These are phyloP conservation scores for Purpureocillium lavendulum DNA, from an alignment of 2,329 filamentous ascomycete genomes.

Conservation along the genomic window DNA sequence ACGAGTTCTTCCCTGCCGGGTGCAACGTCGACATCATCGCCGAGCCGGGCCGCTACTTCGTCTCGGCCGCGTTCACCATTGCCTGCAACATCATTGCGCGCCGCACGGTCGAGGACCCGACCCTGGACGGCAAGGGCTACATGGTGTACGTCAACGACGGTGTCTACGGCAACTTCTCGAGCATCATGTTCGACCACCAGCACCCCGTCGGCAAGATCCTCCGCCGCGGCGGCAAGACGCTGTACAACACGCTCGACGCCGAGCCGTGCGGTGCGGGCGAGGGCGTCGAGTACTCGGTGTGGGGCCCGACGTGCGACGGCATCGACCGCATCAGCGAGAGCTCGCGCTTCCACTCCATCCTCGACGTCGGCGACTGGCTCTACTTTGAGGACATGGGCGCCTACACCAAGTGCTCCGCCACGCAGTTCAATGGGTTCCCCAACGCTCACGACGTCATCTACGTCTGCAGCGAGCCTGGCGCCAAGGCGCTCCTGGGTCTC, in stretches of 20 bases:
- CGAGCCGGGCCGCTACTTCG: constrained; percentile 95
- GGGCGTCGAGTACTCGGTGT: constrained; percentile 82
- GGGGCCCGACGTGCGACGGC: constrained; percentile 96
- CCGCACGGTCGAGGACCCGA: constrained; percentile 72
- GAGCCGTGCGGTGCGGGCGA: constrained; percentile 34
- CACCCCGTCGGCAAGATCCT: constrained; percentile 79
- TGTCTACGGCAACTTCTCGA: constrained; percentile 96
- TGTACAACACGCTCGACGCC: constrained; percentile 49
- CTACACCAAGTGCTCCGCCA: constrained; percentile 97
- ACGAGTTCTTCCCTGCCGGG: constrained; percentile 75
- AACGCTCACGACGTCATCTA: constrained; percentile 91
- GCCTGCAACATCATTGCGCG: constrained; percentile 95
- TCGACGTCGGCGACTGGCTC: constrained; percentile 94
- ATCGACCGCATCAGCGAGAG: constrained; percentile 89
- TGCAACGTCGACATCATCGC: constrained; percentile 76
- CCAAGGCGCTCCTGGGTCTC: constrained; percentile 55
- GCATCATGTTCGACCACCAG: constrained; percentile 99
- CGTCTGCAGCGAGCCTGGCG: constrained; percentile 87
- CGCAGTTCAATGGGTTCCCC: constrained; percentile 94
- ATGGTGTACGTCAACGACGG: constrained; percentile 98
- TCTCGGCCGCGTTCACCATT: constrained; percentile 85
- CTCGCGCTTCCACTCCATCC: constrained; percentile 64
- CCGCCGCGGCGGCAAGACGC: constrained; percentile 47
- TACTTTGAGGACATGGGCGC: constrained; percentile 99
- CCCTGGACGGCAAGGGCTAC: constrained; percentile 61